phyloP scores from a whole-genome alignment of 2,329 filamentous ascomycete species.

The Diaporthe sp. region DNA sequence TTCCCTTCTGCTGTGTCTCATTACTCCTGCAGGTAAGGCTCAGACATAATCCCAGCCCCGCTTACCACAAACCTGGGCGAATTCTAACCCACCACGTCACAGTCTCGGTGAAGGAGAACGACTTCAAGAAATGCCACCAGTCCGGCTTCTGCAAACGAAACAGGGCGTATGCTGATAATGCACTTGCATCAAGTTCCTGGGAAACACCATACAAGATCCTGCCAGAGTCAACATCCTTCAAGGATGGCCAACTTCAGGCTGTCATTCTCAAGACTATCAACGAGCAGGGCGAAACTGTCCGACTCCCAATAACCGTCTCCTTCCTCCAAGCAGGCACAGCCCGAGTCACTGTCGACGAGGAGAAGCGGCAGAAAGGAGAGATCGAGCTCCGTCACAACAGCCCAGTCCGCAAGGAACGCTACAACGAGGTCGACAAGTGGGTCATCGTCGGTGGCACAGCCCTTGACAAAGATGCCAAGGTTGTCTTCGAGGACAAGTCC shows the following conservation, averaged over 20 bases:
- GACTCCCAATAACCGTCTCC: slow-evolving; percentile 85
- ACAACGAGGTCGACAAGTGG: slow-evolving; percentile 92
- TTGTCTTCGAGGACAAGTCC: slow-evolving; percentile 74
- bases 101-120: slow-evolving; percentile 93
- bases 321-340: slow-evolving; percentile 93
- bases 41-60: background rate
- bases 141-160: slow-evolving; percentile 98
- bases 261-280: slow-evolving; percentile 85
- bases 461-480: slow-evolving; percentile 78
- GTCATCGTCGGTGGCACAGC: slow-evolving; percentile 86
- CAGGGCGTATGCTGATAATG: slow-evolving; percentile 87
- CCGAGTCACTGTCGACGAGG: slow-evolving; percentile 91
- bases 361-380: slow-evolving; percentile 88
- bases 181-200: slow-evolving; percentile 77
- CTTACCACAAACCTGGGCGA: background rate
- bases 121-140: slow-evolving; percentile 97
- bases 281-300: slow-evolving; percentile 75
- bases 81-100: slow-evolving; percentile 31
- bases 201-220: slow-evolving; percentile 84
- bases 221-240: slow-evolving; percentile 79
- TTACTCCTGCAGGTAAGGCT: slow-evolving; percentile 74
- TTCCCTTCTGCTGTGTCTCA: slow-evolving; percentile 69
- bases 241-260: slow-evolving; percentile 84
- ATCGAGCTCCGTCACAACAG: slow-evolving; percentile 91
- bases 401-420: slow-evolving; percentile 88